Percentiles rank a stretch among this genome's conserved stretches.
Evolutionary conservation across 805 yeast species (phyloP).

Genomic region (Schwanniomyces yamadae): DNA sequence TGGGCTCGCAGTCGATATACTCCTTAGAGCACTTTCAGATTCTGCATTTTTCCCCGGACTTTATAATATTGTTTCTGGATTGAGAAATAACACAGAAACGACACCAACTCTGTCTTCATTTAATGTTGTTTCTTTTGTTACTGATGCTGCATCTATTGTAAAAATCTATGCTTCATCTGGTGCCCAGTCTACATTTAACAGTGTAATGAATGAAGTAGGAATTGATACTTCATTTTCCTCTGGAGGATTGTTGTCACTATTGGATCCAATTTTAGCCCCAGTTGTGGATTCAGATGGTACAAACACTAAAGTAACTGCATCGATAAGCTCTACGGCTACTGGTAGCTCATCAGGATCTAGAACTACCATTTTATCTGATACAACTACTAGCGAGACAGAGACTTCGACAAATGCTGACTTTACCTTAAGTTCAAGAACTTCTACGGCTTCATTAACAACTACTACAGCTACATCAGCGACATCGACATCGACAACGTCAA

Average conservation of each 20-base stretch:
- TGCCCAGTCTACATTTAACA: conserved; percentile 5
- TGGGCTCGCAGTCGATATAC: conserved; percentile 25
- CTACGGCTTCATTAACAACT: conserved; percentile 8
- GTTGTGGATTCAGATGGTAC: too few relatives aligned
- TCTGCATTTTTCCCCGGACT: conserved; percentile 16
- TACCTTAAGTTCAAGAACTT: conserved; percentile 1
- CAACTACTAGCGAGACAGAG: background rate
- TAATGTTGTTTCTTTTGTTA: conserved; percentile 9
- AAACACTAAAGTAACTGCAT: too few relatives aligned
- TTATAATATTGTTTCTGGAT: conserved; percentile 16
- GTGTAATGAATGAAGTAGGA: conserved; percentile 5
- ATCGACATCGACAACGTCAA: conserved; percentile 6
- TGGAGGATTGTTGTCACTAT: conserved; percentile 13
- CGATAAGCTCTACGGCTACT: conserved; percentile 12
- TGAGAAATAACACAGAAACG: conserved; percentile 13
- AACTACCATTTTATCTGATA: conserved; percentile 1
- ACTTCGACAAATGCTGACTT: background rate
- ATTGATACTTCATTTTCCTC: conserved; percentile 5
- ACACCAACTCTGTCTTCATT: conserved; percentile 9
- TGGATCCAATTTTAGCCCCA: conserved; percentile 13
- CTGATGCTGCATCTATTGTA: conserved; percentile 10
- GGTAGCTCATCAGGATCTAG: conserved; percentile 5
- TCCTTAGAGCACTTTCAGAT: conserved; percentile 15
- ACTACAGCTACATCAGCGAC: conserved; percentile 2
- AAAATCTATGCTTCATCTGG: conserved; percentile 5